Base-by-base conservation (phyloP, 2,329 filamentous ascomycete species). In the Fusarium sp. region DNA sequence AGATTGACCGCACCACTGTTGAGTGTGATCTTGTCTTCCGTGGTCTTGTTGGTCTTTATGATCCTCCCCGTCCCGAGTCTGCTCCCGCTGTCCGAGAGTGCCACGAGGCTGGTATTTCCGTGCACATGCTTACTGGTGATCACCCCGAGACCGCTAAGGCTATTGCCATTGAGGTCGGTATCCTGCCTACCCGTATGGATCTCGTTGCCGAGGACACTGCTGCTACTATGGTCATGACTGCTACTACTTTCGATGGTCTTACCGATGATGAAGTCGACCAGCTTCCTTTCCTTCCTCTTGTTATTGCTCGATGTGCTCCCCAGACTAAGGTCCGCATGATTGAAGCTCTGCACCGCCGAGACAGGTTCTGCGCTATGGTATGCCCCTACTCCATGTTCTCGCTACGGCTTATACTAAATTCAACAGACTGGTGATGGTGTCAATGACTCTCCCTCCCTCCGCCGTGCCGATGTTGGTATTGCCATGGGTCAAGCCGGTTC, bases 311-410 rank as follows among this genome's bases (percentile, higher is more conserved):
- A 31, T 93, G 91, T 75, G 89, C 90, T 5, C 91, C 92, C 2
- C 86, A 88, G 57, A 93, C 91, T 17, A 93, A 93, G 79, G 90
- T 92, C 22, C 86, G 91, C 61, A 93, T 93, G 91, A 92, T 93
- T 70, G 90, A 92, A 70, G 91, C 91, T 20, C 86, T 93, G 17
- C 91, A 93, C 78, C 86, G 91, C 33, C 87, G 91, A 31, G 86
- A 86, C 52, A 85, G 84, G 52, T 93, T 91, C 79, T 90, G 88
- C 56, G 91, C 91, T 41, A 93, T 93, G 91, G 82, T 82, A 77
- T 57, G 78, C 75, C 25, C 4, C 13, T 1, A 2, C 14, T 41
- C 7, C 15, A 4, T 15, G 9, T 14, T 14, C 7, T 6, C 18
- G 14, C 18, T 3, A 47, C 20, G 10, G n/a, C 27, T 15, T 31